Evolutionary conservation across 768 basidiomycete species (phyloP).

Genomic region (Pseudohyphozyma bogoriensis): DNA sequence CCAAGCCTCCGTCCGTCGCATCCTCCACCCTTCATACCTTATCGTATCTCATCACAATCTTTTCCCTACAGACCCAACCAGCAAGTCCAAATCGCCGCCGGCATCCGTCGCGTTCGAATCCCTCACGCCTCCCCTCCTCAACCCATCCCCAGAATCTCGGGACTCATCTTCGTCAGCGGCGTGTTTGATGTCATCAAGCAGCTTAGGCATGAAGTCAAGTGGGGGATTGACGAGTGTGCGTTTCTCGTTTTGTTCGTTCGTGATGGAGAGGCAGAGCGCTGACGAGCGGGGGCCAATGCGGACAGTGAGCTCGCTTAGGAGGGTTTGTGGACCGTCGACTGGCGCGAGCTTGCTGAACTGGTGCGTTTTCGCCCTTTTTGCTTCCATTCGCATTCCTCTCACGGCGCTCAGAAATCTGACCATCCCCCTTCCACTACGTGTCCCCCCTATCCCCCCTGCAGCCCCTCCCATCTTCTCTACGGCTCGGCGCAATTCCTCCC

Average conservation of each 20-base stretch:
- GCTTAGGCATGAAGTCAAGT: conserved; percentile 23
- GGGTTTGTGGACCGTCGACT: neutral
- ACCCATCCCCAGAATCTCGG: too few relatives aligned
- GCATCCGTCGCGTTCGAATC: conserved; percentile 21
- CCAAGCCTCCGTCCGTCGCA: neutral
- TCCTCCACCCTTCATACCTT: neutral
- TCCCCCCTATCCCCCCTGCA: neutral
- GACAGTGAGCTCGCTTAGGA: neutral
- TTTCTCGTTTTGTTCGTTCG: neutral
- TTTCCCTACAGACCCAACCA: neutral
- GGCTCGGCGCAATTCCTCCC: conserved; percentile 13
- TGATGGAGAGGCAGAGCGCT: too few relatives aligned
- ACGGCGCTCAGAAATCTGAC: too few relatives aligned
- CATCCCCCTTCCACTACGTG: neutral
- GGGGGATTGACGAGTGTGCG: conserved; percentile 25
- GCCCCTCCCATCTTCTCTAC: conserved; percentile 23
- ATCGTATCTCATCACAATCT: neutral
- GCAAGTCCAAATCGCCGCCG: conserved; percentile 13
- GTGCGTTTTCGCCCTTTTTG: neutral
- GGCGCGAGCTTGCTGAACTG: neutral
- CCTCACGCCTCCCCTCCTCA: conserved; percentile 22
- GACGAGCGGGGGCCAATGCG: too few relatives aligned
- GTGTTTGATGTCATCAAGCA: conserved; percentile 32
- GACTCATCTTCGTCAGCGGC: conserved; percentile 29
- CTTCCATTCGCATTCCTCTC: neutral